These are phyloP conservation scores for Sonneratia caseolaris DNA, from an alignment of 345 rosid genomes.

Conservation along the genomic window DNA sequence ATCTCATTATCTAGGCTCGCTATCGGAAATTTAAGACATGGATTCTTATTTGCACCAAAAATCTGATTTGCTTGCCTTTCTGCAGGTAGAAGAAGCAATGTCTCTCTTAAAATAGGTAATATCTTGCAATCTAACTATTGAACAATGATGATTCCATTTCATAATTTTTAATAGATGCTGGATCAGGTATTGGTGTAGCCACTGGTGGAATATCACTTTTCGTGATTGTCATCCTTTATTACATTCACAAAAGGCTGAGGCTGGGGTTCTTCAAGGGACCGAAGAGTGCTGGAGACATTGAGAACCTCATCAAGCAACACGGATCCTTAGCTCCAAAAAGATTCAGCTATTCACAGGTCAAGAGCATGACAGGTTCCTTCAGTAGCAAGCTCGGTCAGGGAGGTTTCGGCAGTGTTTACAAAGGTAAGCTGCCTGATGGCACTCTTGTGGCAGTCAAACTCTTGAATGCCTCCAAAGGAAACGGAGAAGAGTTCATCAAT, in stretches of 20 bases:
- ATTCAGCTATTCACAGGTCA: conserved; percentile 15
- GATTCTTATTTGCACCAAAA: too few relatives aligned
- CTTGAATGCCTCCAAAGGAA: conserved; percentile 19
- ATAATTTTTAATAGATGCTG: background rate
- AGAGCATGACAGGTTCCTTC: conserved; percentile 25
- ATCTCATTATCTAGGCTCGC: too few relatives aligned
- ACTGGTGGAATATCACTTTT: background rate
- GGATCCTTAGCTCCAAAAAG: conserved; percentile 13
- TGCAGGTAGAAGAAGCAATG: background rate
- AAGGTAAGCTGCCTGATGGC: conserved; percentile 22
- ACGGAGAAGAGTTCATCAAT: conserved; percentile 35
- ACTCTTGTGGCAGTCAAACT: conserved; percentile 28
- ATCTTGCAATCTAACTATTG: too few relatives aligned
- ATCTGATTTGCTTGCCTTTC: background rate
- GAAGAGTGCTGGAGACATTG: background rate
- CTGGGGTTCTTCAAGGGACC: background rate
- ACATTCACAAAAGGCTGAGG: background rate
- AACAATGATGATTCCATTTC: too few relatives aligned
- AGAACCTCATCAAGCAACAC: conserved; percentile 8
- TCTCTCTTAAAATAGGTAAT: background rate
- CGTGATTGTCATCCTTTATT: background rate
- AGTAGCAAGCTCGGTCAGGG: conserved; percentile 22
- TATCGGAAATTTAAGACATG: too few relatives aligned
- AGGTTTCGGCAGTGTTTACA: conserved; percentile 17
- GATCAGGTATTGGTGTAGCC: background rate